These are phyloP conservation scores for Gastrodia elata DNA, from an alignment of 106 monocot species.

Conservation along the genomic window DNA sequence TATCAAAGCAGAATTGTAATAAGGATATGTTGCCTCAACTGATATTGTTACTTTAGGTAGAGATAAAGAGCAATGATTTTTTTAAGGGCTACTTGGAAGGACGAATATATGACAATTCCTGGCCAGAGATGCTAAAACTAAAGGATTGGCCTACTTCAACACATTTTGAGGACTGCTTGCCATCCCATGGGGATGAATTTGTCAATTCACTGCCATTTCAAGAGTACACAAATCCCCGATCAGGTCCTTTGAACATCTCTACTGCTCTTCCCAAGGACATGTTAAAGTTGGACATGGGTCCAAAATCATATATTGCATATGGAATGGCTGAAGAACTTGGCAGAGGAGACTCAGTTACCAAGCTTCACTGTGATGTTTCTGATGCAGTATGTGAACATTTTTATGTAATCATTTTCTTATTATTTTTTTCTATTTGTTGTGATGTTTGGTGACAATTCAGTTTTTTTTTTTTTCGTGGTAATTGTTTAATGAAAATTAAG, in stretches of 20 bases:
- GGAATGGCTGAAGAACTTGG: conserved; percentile 62
- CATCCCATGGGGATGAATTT: conserved; percentile 45
- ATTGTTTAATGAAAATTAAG: too few species aligned
- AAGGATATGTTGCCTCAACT: not conserved
- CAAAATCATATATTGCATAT: conserved; percentile 70
- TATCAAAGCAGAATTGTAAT: not conserved
- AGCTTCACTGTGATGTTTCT: conserved; percentile 74
- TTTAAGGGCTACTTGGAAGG: conserved; percentile 62
- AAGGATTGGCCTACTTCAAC: conserved; percentile 69
- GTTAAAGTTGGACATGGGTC: conserved; percentile 52
- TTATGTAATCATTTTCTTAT: not conserved
- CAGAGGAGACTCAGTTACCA: conserved; percentile 70
- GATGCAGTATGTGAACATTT: conserved; percentile 39
- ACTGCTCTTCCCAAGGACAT: conserved; percentile 30
- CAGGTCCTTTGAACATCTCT: conserved; percentile 45
- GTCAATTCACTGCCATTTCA: conserved; percentile 56
- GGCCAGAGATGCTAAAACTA: conserved; percentile 75
- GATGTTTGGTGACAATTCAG: not conserved
- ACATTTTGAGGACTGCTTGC: conserved; percentile 55
- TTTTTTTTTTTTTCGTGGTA: not conserved
- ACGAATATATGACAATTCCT: conserved; percentile 40
- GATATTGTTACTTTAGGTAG: conserved; percentile 32
- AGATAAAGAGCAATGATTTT: conserved; percentile 37
- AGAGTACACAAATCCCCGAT: conserved; percentile 46
- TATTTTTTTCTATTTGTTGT: not conserved